phyloP scores from a whole-genome alignment of 1,139 yeast species.

The Barnettozyma hawaiiensis region DNA sequence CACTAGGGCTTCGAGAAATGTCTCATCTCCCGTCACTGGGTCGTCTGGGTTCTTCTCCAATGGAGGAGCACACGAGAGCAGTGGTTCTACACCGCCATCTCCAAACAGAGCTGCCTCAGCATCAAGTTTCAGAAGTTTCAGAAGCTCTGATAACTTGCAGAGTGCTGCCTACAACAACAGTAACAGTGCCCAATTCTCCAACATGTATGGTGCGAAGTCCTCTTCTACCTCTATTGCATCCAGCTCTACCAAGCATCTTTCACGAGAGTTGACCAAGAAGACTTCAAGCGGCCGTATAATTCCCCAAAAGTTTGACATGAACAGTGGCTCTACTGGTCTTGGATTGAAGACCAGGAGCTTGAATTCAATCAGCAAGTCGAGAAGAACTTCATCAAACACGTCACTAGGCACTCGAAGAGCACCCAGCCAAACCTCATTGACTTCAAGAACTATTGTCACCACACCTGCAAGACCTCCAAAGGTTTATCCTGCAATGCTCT shows the following conservation, averaged over 20 bases:
- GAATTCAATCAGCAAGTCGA: slow-evolving; percentile 29
- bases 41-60: slow-evolving; percentile 7
- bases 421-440: slow-evolving; percentile 19
- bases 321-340: slow-evolving; percentile 26
- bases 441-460: slow-evolving; percentile 23
- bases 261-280: slow-evolving; percentile 26
- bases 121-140: slow-evolving; percentile 27
- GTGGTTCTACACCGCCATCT: slow-evolving; percentile 15
- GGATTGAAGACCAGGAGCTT: slow-evolving; percentile 33
- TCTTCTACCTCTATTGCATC: slow-evolving; percentile 2
- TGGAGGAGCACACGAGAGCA: not conserved
- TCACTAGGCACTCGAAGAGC: slow-evolving; percentile 26
- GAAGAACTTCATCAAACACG: slow-evolving; percentile 29
- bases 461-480: slow-evolving; percentile 42
- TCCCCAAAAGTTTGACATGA: slow-evolving; percentile 37
- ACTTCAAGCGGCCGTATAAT: slow-evolving; percentile 37
- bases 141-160: slow-evolving; percentile 25
- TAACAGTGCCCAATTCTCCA: slow-evolving; percentile 3
- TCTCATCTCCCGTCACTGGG: slow-evolving; percentile 19
- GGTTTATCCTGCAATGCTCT: slow-evolving; percentile 84
- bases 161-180: slow-evolving; percentile 18
- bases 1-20: slow-evolving; percentile 19
- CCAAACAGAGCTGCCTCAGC: slow-evolving; percentile 30
- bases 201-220: not conserved
- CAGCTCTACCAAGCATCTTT: slow-evolving; percentile 15